A percentile compares a stretch with the other conserved stretches of the same genome.
phyloP scores from a whole-genome alignment of 2,329 filamentous ascomycete species.

The Claviceps quebecensis region DNA sequence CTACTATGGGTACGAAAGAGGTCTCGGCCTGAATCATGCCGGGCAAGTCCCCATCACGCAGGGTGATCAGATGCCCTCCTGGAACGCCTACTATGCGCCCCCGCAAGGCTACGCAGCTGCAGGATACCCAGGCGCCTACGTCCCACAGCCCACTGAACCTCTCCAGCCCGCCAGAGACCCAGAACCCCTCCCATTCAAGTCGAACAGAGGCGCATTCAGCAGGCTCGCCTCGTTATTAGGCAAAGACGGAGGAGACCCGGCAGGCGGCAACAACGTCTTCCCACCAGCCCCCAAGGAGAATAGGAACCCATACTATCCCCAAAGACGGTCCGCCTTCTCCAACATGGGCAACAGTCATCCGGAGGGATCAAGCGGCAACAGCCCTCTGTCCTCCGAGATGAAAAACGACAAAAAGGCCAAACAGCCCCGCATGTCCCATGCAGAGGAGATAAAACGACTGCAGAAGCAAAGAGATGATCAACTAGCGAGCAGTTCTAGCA shows the following conservation, averaged over 20 bases:
- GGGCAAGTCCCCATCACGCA: slow-evolving; percentile 19
- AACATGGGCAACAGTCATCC: slow-evolving; percentile 7
- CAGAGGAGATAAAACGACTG: no score
- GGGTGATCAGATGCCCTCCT: slow-evolving; percentile 13
- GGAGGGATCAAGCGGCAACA: background rate
- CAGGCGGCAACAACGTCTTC: slow-evolving; percentile 17
- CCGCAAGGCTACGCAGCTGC: slow-evolving; percentile 7
- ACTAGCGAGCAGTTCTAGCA: background rate
- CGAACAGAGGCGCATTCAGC: slow-evolving; percentile 8
- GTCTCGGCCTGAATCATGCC: slow-evolving; percentile 6
- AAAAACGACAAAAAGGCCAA: slow-evolving; percentile 3
- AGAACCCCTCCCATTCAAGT: background rate
- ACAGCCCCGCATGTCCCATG: background rate
- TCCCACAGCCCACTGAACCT: background rate
- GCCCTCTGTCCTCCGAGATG: background rate
- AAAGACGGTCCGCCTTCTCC: slow-evolving; percentile 11
- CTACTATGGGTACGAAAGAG: slow-evolving; percentile 23
- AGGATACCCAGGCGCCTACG: slow-evolving; percentile 6
- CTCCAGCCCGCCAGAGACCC: background rate
- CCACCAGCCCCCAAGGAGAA: slow-evolving; percentile 8
- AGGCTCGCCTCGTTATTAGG: slow-evolving; percentile 6
- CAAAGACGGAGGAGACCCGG: slow-evolving; percentile 13
- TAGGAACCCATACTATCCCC: slow-evolving; percentile 17
- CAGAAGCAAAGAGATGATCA: background rate
- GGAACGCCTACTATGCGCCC: slow-evolving; percentile 11